Evolutionary conservation across 2,329 filamentous ascomycete genomes (phyloP).

Genomic region (Cryphonectria parasitica): DNA sequence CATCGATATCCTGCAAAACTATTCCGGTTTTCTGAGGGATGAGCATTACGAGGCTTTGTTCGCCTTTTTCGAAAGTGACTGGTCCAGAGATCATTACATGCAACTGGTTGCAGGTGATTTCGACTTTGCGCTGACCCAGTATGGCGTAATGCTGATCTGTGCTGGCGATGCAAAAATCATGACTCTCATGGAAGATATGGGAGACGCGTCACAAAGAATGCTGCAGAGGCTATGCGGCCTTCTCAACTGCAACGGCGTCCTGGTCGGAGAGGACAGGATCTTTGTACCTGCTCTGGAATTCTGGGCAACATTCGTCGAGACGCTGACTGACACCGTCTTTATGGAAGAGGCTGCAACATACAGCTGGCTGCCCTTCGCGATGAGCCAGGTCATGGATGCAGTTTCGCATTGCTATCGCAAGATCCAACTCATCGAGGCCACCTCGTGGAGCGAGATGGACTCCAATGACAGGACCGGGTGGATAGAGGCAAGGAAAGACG

Average conservation of each 20-base stretch:
- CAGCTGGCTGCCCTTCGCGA: slow-evolving; percentile 62
- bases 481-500: slow-evolving; percentile 74
- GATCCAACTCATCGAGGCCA: slow-evolving; percentile 66
- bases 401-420: slow-evolving; percentile 71
- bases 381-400: slow-evolving; percentile 63
- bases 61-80: slow-evolving; percentile 62
- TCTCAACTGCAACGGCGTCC: slow-evolving; percentile 66
- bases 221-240: slow-evolving; percentile 66
- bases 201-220: slow-evolving; percentile 56
- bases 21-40: slow-evolving; percentile 63
- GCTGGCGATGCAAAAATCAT: slow-evolving; percentile 70
- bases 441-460: slow-evolving; percentile 68
- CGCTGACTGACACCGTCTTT: slow-evolving; percentile 62
- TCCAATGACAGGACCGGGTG: slow-evolving; percentile 70
- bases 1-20: slow-evolving; percentile 67
- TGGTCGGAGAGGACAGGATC: slow-evolving; percentile 73
- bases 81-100: slow-evolving; percentile 61
- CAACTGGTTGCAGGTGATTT: slow-evolving; percentile 62
- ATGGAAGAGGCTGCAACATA: slow-evolving; percentile 51
- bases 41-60: slow-evolving; percentile 62
- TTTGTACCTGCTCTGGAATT: slow-evolving; percentile 78
- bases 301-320: slow-evolving; percentile 78
- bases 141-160: slow-evolving; percentile 68
- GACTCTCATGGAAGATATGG: slow-evolving; percentile 57
- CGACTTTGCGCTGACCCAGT: slow-evolving; percentile 66